Evolutionary conservation across 2,329 filamentous ascomycete genomes (phyloP), one percentile per base, ranked within the genome.

Genomic region (Bipolaris cookei): DNA sequence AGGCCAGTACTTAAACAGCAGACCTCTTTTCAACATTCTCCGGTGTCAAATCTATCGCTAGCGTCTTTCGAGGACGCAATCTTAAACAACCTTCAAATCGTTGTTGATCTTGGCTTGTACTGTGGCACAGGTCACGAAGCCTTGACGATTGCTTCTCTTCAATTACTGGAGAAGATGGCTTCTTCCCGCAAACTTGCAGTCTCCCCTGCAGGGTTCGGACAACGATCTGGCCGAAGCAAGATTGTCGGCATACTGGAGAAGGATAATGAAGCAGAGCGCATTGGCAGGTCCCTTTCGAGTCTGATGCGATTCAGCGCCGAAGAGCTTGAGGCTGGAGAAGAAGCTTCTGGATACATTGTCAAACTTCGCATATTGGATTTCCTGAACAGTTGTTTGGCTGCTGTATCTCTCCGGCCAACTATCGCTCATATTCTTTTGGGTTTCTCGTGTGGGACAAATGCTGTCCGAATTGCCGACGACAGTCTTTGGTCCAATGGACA

Each of bases 61-160:
- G 83, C 90, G n/a, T 93, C 90, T 0, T 94, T 99, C 68, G 94
- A 98, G 72, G 96, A 99, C 70, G 92, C 91, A 6, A 82, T 99
- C 18, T 82, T 97, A 37, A 92, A 89, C 56, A 89, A 95, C 67
- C 80, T 99, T 25, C 82, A 85, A 39, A 80, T 97, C 6, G 85
- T 98, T 38, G 88, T 92, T 3, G 89, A 95, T 64, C 81, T 99
- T 21, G 93, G 93, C 28, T 85, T 91, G 30, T 97, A 95, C 74
- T 94, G 92, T 66, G 90, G 92, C 13, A 88, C 93, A 52, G 90
- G 90, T 0, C 91, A 97, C 67, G 85, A 91, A 34, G 86, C 90
- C 13, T 81, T 99, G 51, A 91, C 91, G 0, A 82, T 97, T 59
- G 87, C 88, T 13, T 94, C 92, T 38, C 81, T 99, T 55, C 87